Evolutionary conservation across 2,329 filamentous ascomycete species (phyloP).

Genomic region (Trichoderma pleuroti): DNA sequence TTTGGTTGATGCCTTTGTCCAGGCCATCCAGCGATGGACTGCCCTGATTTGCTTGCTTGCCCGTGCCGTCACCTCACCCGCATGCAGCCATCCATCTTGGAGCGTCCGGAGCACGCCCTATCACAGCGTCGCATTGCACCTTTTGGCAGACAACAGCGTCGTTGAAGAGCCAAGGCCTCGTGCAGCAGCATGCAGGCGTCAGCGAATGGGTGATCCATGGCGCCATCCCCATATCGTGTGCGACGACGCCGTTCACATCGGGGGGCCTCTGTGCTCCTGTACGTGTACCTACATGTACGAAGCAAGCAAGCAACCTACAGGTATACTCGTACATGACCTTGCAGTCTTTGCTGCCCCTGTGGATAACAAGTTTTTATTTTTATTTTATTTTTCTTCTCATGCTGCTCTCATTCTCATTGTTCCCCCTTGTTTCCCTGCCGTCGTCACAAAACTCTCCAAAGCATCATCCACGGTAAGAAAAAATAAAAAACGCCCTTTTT

Average conservation of each 20-base stretch:
- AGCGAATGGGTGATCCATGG: constrained; percentile 3
- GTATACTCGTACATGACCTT: neutral
- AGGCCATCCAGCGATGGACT: too few relatives aligned
- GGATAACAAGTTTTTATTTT: neutral
- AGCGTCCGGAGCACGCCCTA: neutral
- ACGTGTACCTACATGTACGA: neutral
- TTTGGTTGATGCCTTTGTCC: neutral
- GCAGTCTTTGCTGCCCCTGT: too few relatives aligned
- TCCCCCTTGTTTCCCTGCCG: neutral
- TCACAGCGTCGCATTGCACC: neutral
- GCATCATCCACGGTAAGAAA: neutral
- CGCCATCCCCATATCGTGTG: neutral
- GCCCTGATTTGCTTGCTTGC: too few relatives aligned
- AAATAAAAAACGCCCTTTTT: neutral
- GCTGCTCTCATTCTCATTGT: neutral
- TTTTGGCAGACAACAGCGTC: neutral
- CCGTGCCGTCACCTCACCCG: too few relatives aligned
- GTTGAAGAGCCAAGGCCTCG: neutral
- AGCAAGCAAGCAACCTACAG: neutral
- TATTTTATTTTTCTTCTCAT: neutral
- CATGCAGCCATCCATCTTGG: constrained; percentile 3
- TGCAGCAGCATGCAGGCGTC: neutral
- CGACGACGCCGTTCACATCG: neutral
- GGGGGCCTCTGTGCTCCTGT: neutral
- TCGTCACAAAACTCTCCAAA: neutral